Base-by-base conservation (phyloP, 176 grass and related monocot species). In the Musa schizocarpa region DNA sequence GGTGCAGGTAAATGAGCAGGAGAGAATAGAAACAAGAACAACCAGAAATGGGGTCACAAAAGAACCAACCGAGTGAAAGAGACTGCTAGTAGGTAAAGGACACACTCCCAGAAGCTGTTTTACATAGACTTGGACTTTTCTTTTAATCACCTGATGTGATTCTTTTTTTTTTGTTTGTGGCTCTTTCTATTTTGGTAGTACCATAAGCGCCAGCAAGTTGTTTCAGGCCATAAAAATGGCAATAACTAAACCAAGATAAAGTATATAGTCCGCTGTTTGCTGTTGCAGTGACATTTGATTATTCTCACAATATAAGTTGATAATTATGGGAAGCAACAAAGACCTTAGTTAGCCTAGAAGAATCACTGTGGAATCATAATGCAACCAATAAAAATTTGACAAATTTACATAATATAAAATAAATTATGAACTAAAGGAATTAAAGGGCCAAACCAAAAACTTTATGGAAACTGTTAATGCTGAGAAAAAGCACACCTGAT, bases 401-500 rank as follows among this genome's bases (percentile, higher is more conserved):
- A 27, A 27, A 27, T 27, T 27, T 27, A 27, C 26, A 27, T 27
- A 27, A 27, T 27, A 27, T 27, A 2, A 27, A 27, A 27, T 27
- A 27, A 43, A 43, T 43, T 0, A 43, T 6, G 34, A 43, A 52
- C 48, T 0, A 52, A 21, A 70, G 17, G 51, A 48, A 21, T 20
- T 12, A 51, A 16, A 19, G 6, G 17, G 6, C 68, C 19, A n/a
- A 50, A 25, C 10, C 13, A 16, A 50, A 50, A 16, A 17, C 34
- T 19, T 17, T 70, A 4, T 25, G 25, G 3, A 22, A n/a, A n/a
- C 34, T 19, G 1, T 50, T 51, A 70, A 51, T 20, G 0, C 17
- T 27, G 3, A 51, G 9, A 72, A 52, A 80, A 78, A 51, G 13
- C 69, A 27, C 56, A 99, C 96, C 96, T 99, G 96, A 76, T 99